Conservation (phyloP, 2,329 filamentous ascomycete species). For the Pseudophaeomoniella oleicola region DNA sequence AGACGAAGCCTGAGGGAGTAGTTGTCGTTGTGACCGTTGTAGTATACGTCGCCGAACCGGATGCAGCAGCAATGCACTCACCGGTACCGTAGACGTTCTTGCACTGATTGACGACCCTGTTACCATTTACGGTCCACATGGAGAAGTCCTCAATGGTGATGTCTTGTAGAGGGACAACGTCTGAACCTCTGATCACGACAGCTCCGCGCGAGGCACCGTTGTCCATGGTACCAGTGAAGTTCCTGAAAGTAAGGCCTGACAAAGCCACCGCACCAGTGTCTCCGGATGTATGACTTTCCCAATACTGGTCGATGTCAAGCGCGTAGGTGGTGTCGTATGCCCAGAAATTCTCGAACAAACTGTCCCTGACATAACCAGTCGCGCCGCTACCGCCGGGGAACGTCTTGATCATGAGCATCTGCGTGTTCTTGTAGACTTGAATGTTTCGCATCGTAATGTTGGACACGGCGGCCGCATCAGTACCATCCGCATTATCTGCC, state of each 20-base stretch:
- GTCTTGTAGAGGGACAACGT: conserved; percentile 7
- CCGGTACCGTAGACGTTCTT: conserved; percentile 20
- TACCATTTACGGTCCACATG: conserved; percentile 18
- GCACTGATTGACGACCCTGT: conserved; percentile 16
- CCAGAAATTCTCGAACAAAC: conserved; percentile 18
- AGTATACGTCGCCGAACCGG: conserved; percentile 3
- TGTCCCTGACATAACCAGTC: conserved; percentile 21
- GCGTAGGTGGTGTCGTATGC: conserved; percentile 14
- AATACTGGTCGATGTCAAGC: conserved; percentile 14
- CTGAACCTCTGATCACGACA: conserved; percentile 7
- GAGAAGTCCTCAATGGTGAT: conserved; percentile 19
- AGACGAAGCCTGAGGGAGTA: conserved; percentile 14
- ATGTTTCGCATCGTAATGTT: conserved; percentile 20
- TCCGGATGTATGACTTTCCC: conserved; percentile 12
- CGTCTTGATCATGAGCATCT: conserved; percentile 25
- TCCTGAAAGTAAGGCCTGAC: conserved; percentile 13
- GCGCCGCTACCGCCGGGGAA: conserved; percentile 17
- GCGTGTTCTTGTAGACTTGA: conserved; percentile 21
- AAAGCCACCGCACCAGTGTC: conserved; percentile 13
- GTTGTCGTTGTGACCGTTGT: conserved; percentile 15
- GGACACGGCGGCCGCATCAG: conserved; percentile 15
- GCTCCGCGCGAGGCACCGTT: conserved; percentile 11
- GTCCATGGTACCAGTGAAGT: conserved; percentile 9
- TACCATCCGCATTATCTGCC: conserved; percentile 1
- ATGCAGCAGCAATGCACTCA: conserved; percentile 10